These are phyloP conservation scores for Sarcocystis neurona DNA, from an alignment of 169 alveolate genomes.

Conservation along the genomic window DNA sequence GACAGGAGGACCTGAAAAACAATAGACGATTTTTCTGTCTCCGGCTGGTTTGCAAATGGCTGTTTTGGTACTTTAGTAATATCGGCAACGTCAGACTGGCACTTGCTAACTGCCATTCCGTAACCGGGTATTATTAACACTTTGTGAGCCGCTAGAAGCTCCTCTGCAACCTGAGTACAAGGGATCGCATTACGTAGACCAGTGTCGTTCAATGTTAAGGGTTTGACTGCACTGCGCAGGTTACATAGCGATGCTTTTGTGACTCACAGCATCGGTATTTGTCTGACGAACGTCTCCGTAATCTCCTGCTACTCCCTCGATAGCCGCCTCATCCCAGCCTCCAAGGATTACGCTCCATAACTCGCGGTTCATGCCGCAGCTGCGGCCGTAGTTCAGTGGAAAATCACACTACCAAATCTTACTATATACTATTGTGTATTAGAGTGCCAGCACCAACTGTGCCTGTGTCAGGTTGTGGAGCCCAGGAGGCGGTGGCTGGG, in stretches of 20 bases:
- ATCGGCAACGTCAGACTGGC: conserved; percentile 69
- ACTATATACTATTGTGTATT: no score
- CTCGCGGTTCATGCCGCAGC: conserved; percentile 91
- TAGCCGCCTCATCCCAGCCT: conserved; percentile 83
- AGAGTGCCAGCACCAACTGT: no score
- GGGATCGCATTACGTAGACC: background rate
- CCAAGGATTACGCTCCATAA: conserved; percentile 86
- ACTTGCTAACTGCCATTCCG: conserved; percentile 90
- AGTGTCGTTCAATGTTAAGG: background rate
- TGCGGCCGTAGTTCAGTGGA: background rate
- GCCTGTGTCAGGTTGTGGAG: no score
- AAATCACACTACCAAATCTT: no score
- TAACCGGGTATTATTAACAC: conserved; percentile 95
- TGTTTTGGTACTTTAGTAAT: conserved; percentile 52
- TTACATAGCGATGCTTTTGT: no score
- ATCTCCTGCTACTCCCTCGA: conserved; percentile 61
- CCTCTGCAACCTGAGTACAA: conserved; percentile 84
- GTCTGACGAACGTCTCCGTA: conserved; percentile 68
- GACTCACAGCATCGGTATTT: conserved; percentile 44
- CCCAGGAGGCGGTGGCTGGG: no score
- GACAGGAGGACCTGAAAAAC: conserved; percentile 67
- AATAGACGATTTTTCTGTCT: no score
- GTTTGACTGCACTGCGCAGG: no score
- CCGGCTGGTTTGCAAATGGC: background rate
- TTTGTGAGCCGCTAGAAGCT: conserved; percentile 76